phyloP scores from a whole-genome alignment of 306 rosid species.

The Leucaena leucocephala region DNA sequence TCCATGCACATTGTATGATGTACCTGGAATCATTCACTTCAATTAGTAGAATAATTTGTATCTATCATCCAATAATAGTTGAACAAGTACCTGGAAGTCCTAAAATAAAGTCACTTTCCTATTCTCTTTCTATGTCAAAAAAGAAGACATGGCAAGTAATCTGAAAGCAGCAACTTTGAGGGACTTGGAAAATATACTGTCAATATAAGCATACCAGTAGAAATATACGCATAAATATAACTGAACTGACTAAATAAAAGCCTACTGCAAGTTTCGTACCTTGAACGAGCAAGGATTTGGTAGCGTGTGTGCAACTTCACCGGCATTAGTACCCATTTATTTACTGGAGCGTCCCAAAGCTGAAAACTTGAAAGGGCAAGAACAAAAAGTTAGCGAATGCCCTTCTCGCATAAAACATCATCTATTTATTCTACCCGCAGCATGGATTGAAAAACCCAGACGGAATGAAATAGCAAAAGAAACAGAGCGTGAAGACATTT shows the following conservation, averaged over 20 bases:
- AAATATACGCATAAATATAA: neutral
- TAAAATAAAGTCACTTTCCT: neutral
- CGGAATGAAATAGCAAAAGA: neutral
- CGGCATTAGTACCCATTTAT: conserved; percentile 72
- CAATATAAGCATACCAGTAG: neutral
- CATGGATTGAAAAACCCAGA: neutral
- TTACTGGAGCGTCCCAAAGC: conserved; percentile 42
- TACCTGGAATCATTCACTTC: conserved; percentile 56
- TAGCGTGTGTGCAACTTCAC: conserved; percentile 44
- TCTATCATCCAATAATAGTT: conserved; percentile 25
- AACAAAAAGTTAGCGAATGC: conserved; percentile 34
- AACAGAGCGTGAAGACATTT: neutral
- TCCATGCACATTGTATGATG: conserved; percentile 66
- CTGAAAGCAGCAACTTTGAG: neutral
- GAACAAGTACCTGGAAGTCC: neutral
- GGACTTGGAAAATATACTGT: neutral
- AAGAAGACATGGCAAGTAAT: neutral
- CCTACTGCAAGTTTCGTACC: conserved; percentile 42
- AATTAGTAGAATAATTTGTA: conserved; percentile 24
- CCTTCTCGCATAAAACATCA: conserved; percentile 22
- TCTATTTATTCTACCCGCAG: conserved; percentile 1
- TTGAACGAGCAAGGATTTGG: conserved; percentile 52
- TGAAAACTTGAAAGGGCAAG: conserved; percentile 39
- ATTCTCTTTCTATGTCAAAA: neutral
- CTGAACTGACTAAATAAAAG: conserved; percentile 9